phyloP scores from a whole-genome alignment of 202 grass and related monocot species.

The Digitaria exilis region DNA sequence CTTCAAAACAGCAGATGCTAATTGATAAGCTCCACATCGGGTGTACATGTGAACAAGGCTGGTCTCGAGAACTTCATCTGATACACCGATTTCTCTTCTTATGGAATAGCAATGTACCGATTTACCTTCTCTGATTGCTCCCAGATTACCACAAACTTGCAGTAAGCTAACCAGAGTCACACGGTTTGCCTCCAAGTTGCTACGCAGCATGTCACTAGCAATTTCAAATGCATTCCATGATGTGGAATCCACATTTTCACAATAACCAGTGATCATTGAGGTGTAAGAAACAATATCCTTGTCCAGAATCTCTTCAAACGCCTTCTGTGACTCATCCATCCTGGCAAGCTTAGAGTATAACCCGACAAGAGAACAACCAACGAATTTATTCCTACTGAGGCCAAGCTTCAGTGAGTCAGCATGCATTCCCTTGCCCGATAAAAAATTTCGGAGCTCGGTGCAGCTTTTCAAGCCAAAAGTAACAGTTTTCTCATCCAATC shows the following conservation, averaged over 20 bases:
- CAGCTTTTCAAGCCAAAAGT: slow-evolving; percentile 69
- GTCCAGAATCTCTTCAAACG: slow-evolving; percentile 49
- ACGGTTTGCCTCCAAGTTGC: slow-evolving; percentile 52
- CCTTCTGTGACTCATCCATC: slow-evolving; percentile 38
- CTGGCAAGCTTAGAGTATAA: slow-evolving; percentile 54
- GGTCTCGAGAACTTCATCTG: slow-evolving; percentile 61
- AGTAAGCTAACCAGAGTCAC: slow-evolving; percentile 63
- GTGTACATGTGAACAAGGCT: slow-evolving; percentile 61
- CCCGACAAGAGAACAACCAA: slow-evolving; percentile 57
- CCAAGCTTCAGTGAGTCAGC: slow-evolving; percentile 58
- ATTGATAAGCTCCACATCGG: slow-evolving; percentile 51
- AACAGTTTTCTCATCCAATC: slow-evolving; percentile 48
- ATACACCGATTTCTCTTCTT: slow-evolving; percentile 53
- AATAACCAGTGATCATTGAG: slow-evolving; percentile 57
- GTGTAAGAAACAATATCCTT: slow-evolving; percentile 66
- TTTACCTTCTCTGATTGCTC: slow-evolving; percentile 49
- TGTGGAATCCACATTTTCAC: slow-evolving; percentile 39
- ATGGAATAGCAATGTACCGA: slow-evolving; percentile 55
- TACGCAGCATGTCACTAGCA: slow-evolving; percentile 37
- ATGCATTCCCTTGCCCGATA: slow-evolving; percentile 49
- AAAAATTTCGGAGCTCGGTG: slow-evolving; percentile 35
- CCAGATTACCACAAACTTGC: slow-evolving; percentile 52
- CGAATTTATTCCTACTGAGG: slow-evolving; percentile 48
- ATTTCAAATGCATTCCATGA: slow-evolving; percentile 50
- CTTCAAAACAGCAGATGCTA: slow-evolving; percentile 42